Evolutionary conservation across 1,284 basidiomycete species (phyloP).

Genomic region (Coniferiporia sulphurascens): DNA sequence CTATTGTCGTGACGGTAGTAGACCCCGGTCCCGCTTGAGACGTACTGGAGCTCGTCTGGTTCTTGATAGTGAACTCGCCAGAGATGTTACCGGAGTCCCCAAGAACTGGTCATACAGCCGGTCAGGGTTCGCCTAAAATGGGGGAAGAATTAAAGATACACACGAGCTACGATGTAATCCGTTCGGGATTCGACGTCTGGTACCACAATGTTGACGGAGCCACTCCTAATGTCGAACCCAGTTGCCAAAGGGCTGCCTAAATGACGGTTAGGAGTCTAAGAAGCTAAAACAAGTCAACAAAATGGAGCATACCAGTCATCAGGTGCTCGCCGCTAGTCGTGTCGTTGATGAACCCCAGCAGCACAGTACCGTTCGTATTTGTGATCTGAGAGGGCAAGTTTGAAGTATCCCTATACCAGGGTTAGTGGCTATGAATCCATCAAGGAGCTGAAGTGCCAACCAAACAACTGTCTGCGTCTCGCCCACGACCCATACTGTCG

Average conservation of each 20-base stretch:
- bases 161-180: constrained; percentile 38
- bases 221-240: constrained; percentile 35
- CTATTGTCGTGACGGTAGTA: not conserved
- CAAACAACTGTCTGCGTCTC: constrained; percentile 15
- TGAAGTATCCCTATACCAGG: constrained; percentile 12
- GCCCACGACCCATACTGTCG: constrained; percentile 16
- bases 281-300: not conserved
- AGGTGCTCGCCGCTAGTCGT: constrained; percentile 15
- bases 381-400: constrained; percentile 14
- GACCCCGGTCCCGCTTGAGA: not conserved
- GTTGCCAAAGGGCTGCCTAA: constrained; percentile 40
- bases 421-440: not conserved
- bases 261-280: not conserved
- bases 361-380: constrained; percentile 11
- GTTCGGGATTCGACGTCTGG: constrained; percentile 28
- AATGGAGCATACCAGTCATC: constrained; percentile 11
- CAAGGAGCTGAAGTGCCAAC: constrained; percentile 1
- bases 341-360: constrained; percentile 18
- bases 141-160: constrained; percentile 22
- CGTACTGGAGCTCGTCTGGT: not conserved
- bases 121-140: not conserved
- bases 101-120: constrained; percentile 28
- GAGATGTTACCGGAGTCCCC: constrained; percentile 42
- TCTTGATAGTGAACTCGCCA: constrained; percentile 32
- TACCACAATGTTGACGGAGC: constrained; percentile 31